A percentile compares a stretch with the other conserved stretches of the same genome.
These are phyloP conservation scores for Trapa bicornis DNA, from an alignment of 345 rosid genomes.

Conservation along the genomic window DNA sequence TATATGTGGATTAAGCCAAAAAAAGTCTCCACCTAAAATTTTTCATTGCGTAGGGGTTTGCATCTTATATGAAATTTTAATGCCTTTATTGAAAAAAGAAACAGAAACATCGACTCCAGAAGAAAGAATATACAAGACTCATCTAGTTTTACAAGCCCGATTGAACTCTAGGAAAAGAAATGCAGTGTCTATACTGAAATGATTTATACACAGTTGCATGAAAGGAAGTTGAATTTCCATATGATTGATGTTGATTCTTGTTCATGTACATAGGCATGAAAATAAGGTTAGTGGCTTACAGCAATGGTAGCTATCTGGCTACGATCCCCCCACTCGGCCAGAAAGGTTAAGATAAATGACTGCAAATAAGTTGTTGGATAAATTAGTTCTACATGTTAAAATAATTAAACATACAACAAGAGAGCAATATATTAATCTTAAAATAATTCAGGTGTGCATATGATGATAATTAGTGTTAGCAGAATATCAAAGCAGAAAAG, in stretches of 20 bases:
- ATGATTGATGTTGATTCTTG: not conserved
- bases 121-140: too few relatives aligned
- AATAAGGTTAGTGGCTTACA: conserved; percentile 35
- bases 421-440: not conserved
- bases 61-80: too few relatives aligned
- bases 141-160: too few relatives aligned
- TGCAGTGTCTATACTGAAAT: too few relatives aligned
- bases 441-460: not conserved
- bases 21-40: too few relatives aligned
- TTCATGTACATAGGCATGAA: not conserved
- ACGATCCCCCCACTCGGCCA: conserved; percentile 99
- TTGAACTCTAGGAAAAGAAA: too few relatives aligned
- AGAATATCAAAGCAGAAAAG: not conserved
- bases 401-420: not conserved
- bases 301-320: conserved; percentile 99
- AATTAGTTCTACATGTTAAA: not conserved
- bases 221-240: not conserved
- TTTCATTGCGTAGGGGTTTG: too few relatives aligned
- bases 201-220: too few relatives aligned
- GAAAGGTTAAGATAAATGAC: conserved; percentile 88
- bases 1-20: too few relatives aligned
- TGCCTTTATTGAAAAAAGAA: too few relatives aligned
- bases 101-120: too few relatives aligned
- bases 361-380: conserved; percentile 17
- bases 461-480: not conserved